phyloP scores from a whole-genome alignment of 163 green algal genomes.

The Trebouxiophyceae sp. region DNA sequence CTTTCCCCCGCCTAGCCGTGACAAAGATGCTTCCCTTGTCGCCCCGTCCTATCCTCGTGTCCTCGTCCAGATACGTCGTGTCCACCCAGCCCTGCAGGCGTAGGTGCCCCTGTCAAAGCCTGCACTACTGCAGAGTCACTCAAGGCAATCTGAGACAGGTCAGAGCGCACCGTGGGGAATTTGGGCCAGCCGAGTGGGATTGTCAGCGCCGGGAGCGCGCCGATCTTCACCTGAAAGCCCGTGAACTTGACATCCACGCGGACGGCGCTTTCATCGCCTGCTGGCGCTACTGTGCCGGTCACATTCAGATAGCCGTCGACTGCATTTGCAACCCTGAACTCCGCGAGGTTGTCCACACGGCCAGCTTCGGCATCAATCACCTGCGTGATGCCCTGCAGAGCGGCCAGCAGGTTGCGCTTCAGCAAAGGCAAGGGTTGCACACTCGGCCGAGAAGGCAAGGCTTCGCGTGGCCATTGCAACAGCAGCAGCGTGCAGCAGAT shows the following conservation, averaged over 20 bases:
- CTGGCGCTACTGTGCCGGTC: conserved; percentile 2
- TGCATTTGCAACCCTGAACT: conserved; percentile 12
- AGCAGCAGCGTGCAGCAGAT: neutral
- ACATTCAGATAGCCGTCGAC: conserved; percentile 12
- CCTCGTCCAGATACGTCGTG: conserved; percentile 49
- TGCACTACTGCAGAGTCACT: neutral
- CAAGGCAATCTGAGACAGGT: neutral
- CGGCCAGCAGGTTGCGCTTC: neutral
- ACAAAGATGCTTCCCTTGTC: conserved; percentile 73
- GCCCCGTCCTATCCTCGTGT: conserved; percentile 49
- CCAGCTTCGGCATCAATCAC: conserved; percentile 7
- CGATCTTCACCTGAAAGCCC: conserved; percentile 10
- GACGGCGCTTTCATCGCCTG: neutral
- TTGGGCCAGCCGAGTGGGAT: conserved; percentile 5
- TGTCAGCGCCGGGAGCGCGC: conserved; percentile 1
- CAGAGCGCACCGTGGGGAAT: neutral
- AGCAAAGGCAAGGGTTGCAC: neutral
- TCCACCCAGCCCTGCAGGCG: conserved; percentile 18
- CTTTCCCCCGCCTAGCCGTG: too few species aligned
- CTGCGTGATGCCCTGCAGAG: conserved; percentile 18
- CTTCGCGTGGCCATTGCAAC: neutral
- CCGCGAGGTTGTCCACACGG: conserved; percentile 13
- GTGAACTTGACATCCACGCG: conserved; percentile 19
- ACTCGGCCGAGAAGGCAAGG: neutral
- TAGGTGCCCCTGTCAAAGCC: neutral